Evolutionary conservation across 352 stramenopile genomes (phyloP), one percentile per base, ranked within the genome.

Genomic region (Phytopythium chamaehyphon): DNA sequence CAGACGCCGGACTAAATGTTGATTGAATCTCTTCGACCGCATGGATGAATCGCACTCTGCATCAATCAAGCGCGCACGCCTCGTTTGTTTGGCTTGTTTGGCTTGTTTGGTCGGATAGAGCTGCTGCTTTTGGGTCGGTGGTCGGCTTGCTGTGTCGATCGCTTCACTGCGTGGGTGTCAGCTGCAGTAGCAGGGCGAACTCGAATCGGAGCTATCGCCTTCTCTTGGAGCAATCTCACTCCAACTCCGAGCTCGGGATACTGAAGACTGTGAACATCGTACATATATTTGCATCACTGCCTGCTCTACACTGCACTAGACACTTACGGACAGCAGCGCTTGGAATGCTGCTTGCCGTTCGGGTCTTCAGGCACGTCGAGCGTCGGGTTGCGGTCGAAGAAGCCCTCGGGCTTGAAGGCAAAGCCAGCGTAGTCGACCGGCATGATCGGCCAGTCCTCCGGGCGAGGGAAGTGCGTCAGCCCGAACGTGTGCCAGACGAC

Each of bases 371-470:
- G 69, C 40, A 78, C 62, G n/a, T 75, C 51, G 21, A 75, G 59
- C 42, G 65, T 93, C 68, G 43, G 63, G 45, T 59, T 88, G 71
- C 52, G 82, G 69, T 71, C 72, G 51, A 83, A 86, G 57, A 89
- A 89, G 9, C 67, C 65, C 18, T 88, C 73, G 12, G 80, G 75
- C 51, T 78, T 87, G 47, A 95, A 65, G 33, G 59, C 65, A 53
- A 95, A 91, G 26, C 69, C 68, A 15, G 77, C 73, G 28, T 71
- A 75, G 62, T 93, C 82, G 36, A 81, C 79, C 7, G 74, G 76
- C 81, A 94, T 91, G 22, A 92, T 66, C 22, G 81, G 81, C 65
- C 76, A 86, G 62, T 87, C 78, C 65, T 93, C 83, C 0, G 70
- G 62, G 12, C 76, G 69, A 31, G 82, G 76, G 36, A 90, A 76